Base-by-base conservation (phyloP, 73 alveolate species). In the Tetrahymena malaccensis region DNA sequence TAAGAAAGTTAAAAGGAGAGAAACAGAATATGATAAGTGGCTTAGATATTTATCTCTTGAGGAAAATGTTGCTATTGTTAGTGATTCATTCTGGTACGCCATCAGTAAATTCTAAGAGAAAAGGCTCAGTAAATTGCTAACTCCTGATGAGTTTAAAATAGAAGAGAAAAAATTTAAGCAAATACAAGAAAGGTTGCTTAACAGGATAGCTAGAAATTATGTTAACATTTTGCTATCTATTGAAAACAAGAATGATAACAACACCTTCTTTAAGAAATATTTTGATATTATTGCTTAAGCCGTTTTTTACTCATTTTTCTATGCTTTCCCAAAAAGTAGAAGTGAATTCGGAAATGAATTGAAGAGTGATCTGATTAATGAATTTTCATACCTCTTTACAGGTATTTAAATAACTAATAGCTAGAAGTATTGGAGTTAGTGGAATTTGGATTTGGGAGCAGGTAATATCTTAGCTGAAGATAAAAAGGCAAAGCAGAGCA, bases 231-330 rank as follows among this genome's bases (percentile, higher is more conserved):
- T 96, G 38, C 94, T 96, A 5, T 96, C 96, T 35, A 96, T 95
- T 22, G 97, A 95, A 50, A 93, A 93, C 31, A 93, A 95, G 84
- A 94, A 94, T 57, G 98, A 96, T 27, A 93, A 94, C 43, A 94
- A 96, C 58, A 43, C 96, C 40, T 95, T 96, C 58, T 96, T 96
- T 93, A 96, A 96, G 85, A 96, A 96, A 35, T 96, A 95, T 50
- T 96, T 93, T 93, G 98, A 96, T 96, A 56, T 89, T n/a, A 95
- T 96, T n/a, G 98, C 98, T 84, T 93, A 96, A 58, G 97, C 96
- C 31, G 98, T 96, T 15, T 96, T 96, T 85, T 95, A 95, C 70
- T 85, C 96, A n/a, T 93, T 96, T 93, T 96, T 96, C 89, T 96
- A 94, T 58, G 85, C 98, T 33, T 96, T 94, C 83, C 98, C 98